Evolutionary conservation across 306 rosid genomes (phyloP).

Genomic region (Rosa lucieae): DNA sequence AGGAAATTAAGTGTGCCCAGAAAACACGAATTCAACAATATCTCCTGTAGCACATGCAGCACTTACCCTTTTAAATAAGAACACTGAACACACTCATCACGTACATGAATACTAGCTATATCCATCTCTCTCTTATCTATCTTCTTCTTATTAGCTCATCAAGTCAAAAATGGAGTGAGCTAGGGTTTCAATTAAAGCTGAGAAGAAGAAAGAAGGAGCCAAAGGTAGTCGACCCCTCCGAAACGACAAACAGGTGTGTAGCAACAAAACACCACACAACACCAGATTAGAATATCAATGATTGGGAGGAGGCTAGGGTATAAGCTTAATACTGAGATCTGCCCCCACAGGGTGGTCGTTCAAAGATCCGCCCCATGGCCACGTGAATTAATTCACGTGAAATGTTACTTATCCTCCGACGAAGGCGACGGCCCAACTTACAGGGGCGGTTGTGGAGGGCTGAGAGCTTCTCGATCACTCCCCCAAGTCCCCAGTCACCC

Average conservation of each 20-base stretch:
- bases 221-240: background rate
- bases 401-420: slow-evolving; percentile 25
- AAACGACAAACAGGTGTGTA: background rate
- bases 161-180: background rate
- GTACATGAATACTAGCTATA: background rate
- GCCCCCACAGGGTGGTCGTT: slow-evolving; percentile 9
- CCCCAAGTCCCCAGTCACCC: background rate
- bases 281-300: slow-evolving; percentile 8
- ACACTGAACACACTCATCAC: background rate
- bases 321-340: background rate
- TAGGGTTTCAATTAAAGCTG: background rate
- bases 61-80: background rate
- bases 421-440: slow-evolving; percentile 42
- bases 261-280: background rate
- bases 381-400: slow-evolving; percentile 42
- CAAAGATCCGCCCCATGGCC: slow-evolving; percentile 23
- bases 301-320: background rate
- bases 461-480: background rate
- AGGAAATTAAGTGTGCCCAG: background rate
- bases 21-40: slow-evolving; percentile 13
- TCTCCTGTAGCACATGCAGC: background rate
- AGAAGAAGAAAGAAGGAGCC: background rate
- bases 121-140: background rate
- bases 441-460: slow-evolving; percentile 18
- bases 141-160: background rate